These are phyloP conservation scores for Ceratocystis alfenasii DNA, from an alignment of 2,329 filamentous ascomycete genomes.

Conservation along the genomic window DNA sequence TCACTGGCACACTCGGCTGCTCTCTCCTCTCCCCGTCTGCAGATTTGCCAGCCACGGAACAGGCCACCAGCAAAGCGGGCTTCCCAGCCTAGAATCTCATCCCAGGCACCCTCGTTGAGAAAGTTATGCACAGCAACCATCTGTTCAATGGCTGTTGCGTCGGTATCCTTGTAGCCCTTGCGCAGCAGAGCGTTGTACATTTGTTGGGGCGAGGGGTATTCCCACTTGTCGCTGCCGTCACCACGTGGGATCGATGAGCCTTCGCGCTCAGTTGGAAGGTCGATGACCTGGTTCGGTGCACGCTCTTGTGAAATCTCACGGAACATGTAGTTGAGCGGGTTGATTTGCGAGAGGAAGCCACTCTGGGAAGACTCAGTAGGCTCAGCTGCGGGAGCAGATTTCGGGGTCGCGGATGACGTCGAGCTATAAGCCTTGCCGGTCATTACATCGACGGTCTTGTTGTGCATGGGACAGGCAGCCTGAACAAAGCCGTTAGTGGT, in stretches of 20 bases:
- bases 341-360: conserved; percentile 45
- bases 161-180: conserved; percentile 92
- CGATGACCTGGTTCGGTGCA: conserved; percentile 57
- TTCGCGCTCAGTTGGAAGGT: conserved; percentile 70
- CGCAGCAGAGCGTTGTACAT: conserved; percentile 98
- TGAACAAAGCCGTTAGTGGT: conserved; percentile 25
- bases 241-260: conserved; percentile 83
- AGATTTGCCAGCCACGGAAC: conserved; percentile 58
- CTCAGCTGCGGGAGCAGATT: conserved; percentile 38
- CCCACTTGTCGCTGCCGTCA: conserved; percentile 71
- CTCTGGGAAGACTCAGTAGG: conserved; percentile 28
- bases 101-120: conserved; percentile 93
- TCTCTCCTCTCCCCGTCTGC: conserved; percentile 60
- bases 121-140: conserved; percentile 99
- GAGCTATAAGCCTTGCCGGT: conserved; percentile 25
- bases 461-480: conserved; percentile 48
- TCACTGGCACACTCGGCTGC: conserved; percentile 25
- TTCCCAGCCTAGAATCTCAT: conserved; percentile 91
- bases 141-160: conserved; percentile 80
- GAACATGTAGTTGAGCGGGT: conserved; percentile 91
- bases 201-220: conserved; percentile 95
- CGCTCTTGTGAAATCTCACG: conserved; percentile 68
- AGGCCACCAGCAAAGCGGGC: conserved; percentile 68
- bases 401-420: conserved; percentile 26
- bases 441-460: conserved; percentile 40